phyloP scores from a whole-genome alignment of 257 asterid genomes.

The Solanum paucissectum region DNA sequence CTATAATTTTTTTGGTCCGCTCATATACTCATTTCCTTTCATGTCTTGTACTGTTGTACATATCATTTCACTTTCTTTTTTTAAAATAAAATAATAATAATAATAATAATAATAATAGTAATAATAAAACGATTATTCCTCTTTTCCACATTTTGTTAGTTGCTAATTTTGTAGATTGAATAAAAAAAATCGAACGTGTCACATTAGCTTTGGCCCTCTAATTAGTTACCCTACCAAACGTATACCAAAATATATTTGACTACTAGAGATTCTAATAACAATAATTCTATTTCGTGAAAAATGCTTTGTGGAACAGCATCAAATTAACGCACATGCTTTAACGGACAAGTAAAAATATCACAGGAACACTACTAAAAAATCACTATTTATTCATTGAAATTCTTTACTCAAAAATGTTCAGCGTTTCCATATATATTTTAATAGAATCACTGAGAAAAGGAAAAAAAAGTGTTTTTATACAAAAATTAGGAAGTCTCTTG shows the following conservation, averaged over 20 bases:
- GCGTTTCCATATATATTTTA: background rate
- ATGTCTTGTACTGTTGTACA: background rate
- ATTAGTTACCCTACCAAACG: slow-evolving; percentile 36
- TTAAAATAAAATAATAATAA: too few species aligned
- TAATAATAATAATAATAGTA: too few species aligned
- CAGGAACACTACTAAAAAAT: background rate
- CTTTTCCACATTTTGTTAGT: background rate
- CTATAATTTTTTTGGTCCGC: background rate
- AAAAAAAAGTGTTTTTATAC: too few species aligned
- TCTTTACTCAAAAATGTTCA: too few species aligned
- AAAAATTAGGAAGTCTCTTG: background rate
- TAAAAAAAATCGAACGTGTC: background rate
- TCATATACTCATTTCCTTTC: background rate
- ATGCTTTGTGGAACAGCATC: background rate
- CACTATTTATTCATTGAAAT: background rate
- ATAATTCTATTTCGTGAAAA: background rate
- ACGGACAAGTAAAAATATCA: background rate
- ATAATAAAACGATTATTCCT: background rate
- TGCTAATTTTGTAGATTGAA: background rate
- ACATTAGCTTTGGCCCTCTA: slow-evolving; percentile 2
- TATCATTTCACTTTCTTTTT: background rate
- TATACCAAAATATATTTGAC: slow-evolving; percentile 13
- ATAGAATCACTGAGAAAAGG: background rate
- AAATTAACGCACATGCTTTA: background rate
- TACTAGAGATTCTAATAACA: background rate